Base-by-base conservation (phyloP, 805 yeast species). In the Candida argentea region DNA sequence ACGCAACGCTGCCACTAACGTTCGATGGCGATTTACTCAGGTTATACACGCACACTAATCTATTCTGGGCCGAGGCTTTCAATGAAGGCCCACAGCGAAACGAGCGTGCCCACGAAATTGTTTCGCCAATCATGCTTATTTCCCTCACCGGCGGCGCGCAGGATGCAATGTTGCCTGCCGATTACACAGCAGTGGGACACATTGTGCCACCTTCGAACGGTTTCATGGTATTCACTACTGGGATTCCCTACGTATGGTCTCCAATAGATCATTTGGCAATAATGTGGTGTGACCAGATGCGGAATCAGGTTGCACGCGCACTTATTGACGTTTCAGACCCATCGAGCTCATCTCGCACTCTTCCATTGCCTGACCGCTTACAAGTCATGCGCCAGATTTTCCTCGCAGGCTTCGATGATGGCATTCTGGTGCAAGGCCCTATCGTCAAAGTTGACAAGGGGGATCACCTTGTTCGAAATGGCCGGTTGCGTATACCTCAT, bases 251-350 rank as follows among this genome's bases (percentile, higher is more conserved):
- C 2, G 95, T 89, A 1, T 89, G 96, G 94, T 76, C 95, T 1
- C 81, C 95, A 1, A 76, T 86, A 22, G 97, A 89, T 51, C 98
- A 89, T 55, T 65, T 85, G 38, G 96, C 97, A 1, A 76, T 91
- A 26, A 94, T 89, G 2, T 89, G 98, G 98, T 89, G 98, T 53
- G 82, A 76, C 35, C 96, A 89, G 50, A 55, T 87, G 21, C 66
- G 96, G 29, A 61, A 68, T 29, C 70, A 65, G 10, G 38, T 89
- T 2, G 77, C 83, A 6, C 55, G 56, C 27, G 57, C 76, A 0
- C 44, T 91, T 20, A 53, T 81, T 26, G 78, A 71, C 17, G 60
- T 80, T 8, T 67, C 73, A 2, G 81, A 84, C 41, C 53, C 49
- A 14, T 37, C 46, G 0, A 47, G 61, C 0, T 58, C 73, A 1